Conservation (phyloP, 2,329 filamentous ascomycete species). For the Fusarium mangiferae region DNA sequence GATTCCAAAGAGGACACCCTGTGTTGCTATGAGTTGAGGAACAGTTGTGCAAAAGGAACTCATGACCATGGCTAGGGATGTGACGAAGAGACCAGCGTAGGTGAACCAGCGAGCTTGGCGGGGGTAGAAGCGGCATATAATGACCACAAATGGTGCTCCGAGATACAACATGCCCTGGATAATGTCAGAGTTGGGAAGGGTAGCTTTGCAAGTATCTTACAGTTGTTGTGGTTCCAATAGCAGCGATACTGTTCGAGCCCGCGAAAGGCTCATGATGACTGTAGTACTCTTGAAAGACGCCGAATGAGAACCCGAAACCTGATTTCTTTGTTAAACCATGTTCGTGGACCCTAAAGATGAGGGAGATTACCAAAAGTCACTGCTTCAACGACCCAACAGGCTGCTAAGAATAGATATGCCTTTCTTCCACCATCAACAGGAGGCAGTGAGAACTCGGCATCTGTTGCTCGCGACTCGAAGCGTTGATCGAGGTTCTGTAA, state of each 20-base stretch:
- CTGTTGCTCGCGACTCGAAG: conserved; percentile 1
- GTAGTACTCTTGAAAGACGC: conserved; percentile 75
- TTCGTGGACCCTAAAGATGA: fast-evolving
- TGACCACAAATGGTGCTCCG: conserved; percentile 57
- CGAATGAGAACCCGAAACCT: conserved; percentile 74
- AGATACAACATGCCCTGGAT: conserved; percentile 52
- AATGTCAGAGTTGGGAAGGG: background rate
- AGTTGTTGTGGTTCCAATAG: conserved; percentile 67
- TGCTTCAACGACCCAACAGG: conserved; percentile 37
- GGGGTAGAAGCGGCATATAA: conserved; percentile 53
- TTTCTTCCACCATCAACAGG: conserved; percentile 51
- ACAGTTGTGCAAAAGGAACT: conserved; percentile 60
- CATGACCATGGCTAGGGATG: conserved; percentile 59
- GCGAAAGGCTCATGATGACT: conserved; percentile 65
- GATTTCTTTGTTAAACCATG: background rate
- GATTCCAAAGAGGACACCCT: conserved; percentile 66
- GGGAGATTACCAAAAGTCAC: conserved; percentile 21
- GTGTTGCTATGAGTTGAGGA: conserved; percentile 62
- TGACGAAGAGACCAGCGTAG: conserved; percentile 54
- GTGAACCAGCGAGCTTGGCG: conserved; percentile 52
- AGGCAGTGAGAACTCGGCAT: conserved; percentile 43
- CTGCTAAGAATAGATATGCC: conserved; percentile 48
- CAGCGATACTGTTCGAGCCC: conserved; percentile 60
- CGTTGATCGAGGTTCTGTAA: background rate
- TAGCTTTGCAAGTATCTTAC: conserved; percentile 27